A percentile compares a stretch with the other conserved stretches of the same genome.
phyloP scores from a whole-genome alignment of 2,329 filamentous ascomycete species.

The Didymosphaeria variabile region DNA sequence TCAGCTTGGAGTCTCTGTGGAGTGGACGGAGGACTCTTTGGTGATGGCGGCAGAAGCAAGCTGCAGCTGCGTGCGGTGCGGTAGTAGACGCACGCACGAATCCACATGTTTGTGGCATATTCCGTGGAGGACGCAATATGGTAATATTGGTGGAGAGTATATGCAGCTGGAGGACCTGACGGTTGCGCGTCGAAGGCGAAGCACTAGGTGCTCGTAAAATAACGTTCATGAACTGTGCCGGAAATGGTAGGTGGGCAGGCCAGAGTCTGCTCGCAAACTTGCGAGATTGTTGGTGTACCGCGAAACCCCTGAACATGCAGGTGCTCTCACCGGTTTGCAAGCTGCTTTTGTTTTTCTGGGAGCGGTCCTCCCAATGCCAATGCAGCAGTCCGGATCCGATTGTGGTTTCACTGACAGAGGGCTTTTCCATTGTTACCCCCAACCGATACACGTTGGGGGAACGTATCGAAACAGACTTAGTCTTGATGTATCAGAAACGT shows the following conservation, averaged over 20 bases:
- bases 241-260: not conserved
- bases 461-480: not conserved
- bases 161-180: not conserved
- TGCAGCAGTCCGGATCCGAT: not conserved
- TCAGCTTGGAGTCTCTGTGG: not conserved
- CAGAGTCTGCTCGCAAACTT: not conserved
- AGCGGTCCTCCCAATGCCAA: slow-evolving; percentile 5
- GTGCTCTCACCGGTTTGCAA: not conserved
- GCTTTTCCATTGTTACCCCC: not conserved
- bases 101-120: not conserved
- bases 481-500: not conserved
- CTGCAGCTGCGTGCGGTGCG: not conserved
- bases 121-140: not conserved
- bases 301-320: slow-evolving; percentile 1
- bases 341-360: not conserved
- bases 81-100: slow-evolving; percentile 1
- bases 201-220: not conserved
- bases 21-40: not conserved
- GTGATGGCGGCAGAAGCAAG: not conserved
- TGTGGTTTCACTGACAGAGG: not conserved
- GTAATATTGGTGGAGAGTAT: not conserved
- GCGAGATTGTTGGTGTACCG: not conserved
- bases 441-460: not conserved
- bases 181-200: not conserved
- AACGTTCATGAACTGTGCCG: not conserved